phyloP scores from a whole-genome alignment of 2,329 filamentous ascomycete species.

The Fulvia fulva region DNA sequence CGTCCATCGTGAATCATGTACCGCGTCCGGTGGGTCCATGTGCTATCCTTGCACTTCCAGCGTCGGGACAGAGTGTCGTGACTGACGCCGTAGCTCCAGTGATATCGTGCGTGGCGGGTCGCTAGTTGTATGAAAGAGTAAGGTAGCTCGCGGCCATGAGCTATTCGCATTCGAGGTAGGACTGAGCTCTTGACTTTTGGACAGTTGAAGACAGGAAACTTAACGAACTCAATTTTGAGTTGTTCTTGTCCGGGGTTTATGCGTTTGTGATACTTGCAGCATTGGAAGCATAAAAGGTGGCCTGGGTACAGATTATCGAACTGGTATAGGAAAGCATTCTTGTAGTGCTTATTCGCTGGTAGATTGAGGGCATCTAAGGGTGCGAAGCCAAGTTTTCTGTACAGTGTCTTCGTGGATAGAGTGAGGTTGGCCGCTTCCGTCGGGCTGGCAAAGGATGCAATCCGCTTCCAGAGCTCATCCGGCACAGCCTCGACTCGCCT shows the following conservation, averaged over 20 bases:
- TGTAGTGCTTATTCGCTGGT: constrained; percentile 44
- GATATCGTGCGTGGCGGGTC: constrained; percentile 48
- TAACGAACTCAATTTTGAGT: constrained; percentile 50
- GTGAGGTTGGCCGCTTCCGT: constrained; percentile 49
- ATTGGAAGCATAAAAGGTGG: constrained; percentile 58
- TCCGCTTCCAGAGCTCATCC: constrained; percentile 43
- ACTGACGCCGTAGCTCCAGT: constrained; percentile 46
- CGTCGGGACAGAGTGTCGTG: constrained; percentile 48
- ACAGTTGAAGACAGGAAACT: constrained; percentile 56
- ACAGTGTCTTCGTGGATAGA: constrained; percentile 47
- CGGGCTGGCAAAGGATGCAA: constrained; percentile 42
- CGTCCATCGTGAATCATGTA: constrained; percentile 52
- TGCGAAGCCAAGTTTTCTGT: constrained; percentile 39
- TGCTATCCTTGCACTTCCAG: constrained; percentile 49
- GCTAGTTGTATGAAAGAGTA: constrained; percentile 58
- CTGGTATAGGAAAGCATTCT: constrained; percentile 48
- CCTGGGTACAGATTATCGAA: constrained; percentile 52
- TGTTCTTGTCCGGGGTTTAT: constrained; percentile 51
- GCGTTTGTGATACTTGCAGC: constrained; percentile 53
- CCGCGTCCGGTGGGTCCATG: constrained; percentile 54
- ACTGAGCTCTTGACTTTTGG: constrained; percentile 50
- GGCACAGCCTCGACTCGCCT: constrained; percentile 45
- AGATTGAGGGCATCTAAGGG: constrained; percentile 39
- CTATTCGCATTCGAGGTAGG: constrained; percentile 51
- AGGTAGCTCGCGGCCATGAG: constrained; percentile 52